Percentiles rank a stretch among this genome's conserved stretches.
Conservation (phyloP, 257 asterid species). For the Prunella vulgaris region DNA sequence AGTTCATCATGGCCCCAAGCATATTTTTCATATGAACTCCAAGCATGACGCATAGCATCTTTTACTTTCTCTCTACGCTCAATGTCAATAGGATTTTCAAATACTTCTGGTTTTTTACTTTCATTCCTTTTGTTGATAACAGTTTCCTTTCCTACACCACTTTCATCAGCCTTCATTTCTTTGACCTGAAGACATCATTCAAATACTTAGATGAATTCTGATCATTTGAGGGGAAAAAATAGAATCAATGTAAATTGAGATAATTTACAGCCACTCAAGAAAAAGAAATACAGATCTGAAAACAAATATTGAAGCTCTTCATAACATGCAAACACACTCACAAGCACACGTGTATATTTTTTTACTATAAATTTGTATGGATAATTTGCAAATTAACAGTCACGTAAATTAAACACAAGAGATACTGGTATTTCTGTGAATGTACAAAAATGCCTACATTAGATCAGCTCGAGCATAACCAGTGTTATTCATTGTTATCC, state of each 20-base stretch:
- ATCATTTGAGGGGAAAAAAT: background rate
- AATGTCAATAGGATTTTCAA: slow-evolving; percentile 56
- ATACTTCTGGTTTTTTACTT: slow-evolving; percentile 27
- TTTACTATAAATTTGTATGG: background rate
- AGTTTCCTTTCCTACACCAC: slow-evolving; percentile 26
- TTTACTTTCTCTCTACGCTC: slow-evolving; percentile 79
- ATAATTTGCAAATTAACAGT: background rate
- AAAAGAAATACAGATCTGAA: background rate
- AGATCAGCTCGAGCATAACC: background rate
- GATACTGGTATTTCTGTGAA: background rate
- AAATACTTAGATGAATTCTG: slow-evolving; percentile 9
- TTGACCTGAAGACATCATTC: slow-evolving; percentile 51
- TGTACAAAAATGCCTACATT: background rate
- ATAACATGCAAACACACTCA: background rate
- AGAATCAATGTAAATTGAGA: background rate
- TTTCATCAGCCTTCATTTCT: slow-evolving; percentile 48
- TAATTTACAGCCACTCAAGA: background rate
- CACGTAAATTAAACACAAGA: background rate
- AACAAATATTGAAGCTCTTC: background rate
- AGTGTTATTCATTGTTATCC: background rate
- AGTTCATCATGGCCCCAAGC: slow-evolving; percentile 99
- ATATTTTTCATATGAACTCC: slow-evolving; percentile 94
- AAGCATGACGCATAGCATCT: slow-evolving; percentile 96
- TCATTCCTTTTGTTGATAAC: slow-evolving; percentile 18
- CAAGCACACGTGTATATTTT: background rate